phyloP scores from a whole-genome alignment of 352 stramenopile genomes.

The Phytopythium mirpurense region DNA sequence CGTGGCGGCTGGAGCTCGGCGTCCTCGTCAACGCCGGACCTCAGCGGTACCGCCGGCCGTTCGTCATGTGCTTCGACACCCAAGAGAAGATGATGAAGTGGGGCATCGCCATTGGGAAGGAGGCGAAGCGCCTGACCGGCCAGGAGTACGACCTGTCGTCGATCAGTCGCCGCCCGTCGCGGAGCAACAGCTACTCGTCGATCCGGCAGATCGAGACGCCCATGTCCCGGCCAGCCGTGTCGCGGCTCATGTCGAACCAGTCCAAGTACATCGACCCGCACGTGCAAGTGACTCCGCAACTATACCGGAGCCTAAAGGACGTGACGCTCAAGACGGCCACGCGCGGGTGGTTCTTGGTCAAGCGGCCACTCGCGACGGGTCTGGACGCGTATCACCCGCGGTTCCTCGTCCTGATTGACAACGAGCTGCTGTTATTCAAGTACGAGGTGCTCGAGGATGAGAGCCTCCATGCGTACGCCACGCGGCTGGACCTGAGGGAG shows the following conservation, averaged over 20 bases:
- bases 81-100: constrained; percentile 88
- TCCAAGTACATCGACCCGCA: constrained; percentile 70
- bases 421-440: constrained; percentile 81
- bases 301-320: constrained; percentile 78
- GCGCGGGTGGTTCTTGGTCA: constrained; percentile 83
- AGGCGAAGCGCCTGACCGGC: constrained; percentile 72
- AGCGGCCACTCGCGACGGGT: constrained; percentile 56
- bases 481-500: constrained; percentile 58
- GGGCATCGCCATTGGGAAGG: constrained; percentile 67
- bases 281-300: constrained; percentile 31
- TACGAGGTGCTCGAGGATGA: constrained; percentile 79
- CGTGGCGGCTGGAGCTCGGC: constrained; percentile 70
- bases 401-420: constrained; percentile 79
- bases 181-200: constrained; percentile 64
- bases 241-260: constrained; percentile 69
- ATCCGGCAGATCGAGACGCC: constrained; percentile 49
- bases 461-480: constrained; percentile 59
- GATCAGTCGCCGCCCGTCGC: constrained; percentile 49
- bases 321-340: constrained; percentile 57
- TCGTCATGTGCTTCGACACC: constrained; percentile 70
- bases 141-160: constrained; percentile 81
- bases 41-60: constrained; percentile 72
- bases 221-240: constrained; percentile 52
- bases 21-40: constrained; percentile 44
- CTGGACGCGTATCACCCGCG: constrained; percentile 76